These are phyloP conservation scores for Paracoccidioides brasiliensis DNA, from an alignment of 2,329 filamentous ascomycete genomes.

Conservation along the genomic window DNA sequence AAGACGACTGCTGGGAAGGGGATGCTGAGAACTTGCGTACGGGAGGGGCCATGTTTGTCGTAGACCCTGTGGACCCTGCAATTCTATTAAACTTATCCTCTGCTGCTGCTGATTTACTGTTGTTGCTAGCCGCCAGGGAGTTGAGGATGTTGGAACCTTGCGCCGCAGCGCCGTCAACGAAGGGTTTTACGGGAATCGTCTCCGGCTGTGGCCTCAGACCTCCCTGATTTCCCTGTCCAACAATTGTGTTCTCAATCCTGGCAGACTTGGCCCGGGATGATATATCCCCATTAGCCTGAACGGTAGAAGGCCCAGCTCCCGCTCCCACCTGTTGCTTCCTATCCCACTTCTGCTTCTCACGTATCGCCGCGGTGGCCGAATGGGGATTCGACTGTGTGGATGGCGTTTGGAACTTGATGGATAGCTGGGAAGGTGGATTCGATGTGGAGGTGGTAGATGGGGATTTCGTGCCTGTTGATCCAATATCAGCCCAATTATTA, in stretches of 20 bases:
- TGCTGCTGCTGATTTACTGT: not conserved
- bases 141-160: constrained; percentile 1
- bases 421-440: not conserved
- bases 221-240: not conserved
- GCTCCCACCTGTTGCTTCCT: not conserved
- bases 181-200: not conserved
- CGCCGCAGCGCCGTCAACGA: not conserved
- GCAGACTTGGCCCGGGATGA: not conserved
- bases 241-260: not conserved
- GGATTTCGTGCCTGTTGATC: not conserved
- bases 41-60: not conserved
- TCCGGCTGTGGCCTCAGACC: not conserved
- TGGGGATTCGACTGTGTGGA: not conserved
- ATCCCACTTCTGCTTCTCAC: not conserved
- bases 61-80: not conserved
- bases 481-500: not conserved
- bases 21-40: not conserved
- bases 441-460: not conserved
- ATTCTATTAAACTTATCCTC: not conserved
- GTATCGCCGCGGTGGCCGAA: not conserved
- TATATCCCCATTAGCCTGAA: not conserved
- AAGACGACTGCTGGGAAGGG: not conserved
- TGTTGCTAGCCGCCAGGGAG: not conserved
- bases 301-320: not conserved
- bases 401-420: not conserved